Conservation (phyloP, 345 rosid genomes). For the Populus euphratica region DNA sequence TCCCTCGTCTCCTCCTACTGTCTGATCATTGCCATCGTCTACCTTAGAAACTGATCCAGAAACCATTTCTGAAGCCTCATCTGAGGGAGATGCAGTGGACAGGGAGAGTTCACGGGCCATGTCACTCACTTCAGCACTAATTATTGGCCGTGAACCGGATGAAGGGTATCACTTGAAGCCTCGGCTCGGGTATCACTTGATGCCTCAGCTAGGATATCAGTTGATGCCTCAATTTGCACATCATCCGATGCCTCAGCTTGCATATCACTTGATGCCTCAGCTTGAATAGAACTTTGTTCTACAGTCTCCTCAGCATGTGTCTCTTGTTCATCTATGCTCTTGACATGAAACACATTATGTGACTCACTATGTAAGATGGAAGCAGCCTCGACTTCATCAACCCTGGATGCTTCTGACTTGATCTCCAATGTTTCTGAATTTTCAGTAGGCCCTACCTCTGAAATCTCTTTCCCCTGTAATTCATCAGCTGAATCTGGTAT, state of each 20-base stretch:
- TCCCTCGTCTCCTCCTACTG: slow-evolving; percentile 38
- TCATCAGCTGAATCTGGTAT: slow-evolving; percentile 29
- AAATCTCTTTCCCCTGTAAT: slow-evolving; percentile 37
- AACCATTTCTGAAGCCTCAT: slow-evolving; percentile 41
- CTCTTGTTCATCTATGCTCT: slow-evolving; percentile 33
- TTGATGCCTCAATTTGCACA: slow-evolving; percentile 10
- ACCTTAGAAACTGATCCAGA: slow-evolving; percentile 38
- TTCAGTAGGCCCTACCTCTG: slow-evolving; percentile 30
- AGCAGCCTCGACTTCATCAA: slow-evolving; percentile 30
- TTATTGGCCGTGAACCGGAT: slow-evolving; percentile 32
- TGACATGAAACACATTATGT: slow-evolving; percentile 34
- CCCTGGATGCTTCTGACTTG: slow-evolving; percentile 35
- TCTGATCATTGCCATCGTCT: slow-evolving; percentile 12
- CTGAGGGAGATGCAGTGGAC: slow-evolving; percentile 36
- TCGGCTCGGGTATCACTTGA: slow-evolving; percentile 1
- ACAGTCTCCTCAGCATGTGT: slow-evolving; percentile 32
- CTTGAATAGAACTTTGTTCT: slow-evolving; percentile 31
- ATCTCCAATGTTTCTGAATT: slow-evolving; percentile 36
- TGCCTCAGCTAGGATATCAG: slow-evolving; percentile 16
- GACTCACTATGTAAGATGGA: slow-evolving; percentile 31
- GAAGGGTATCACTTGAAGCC: slow-evolving; percentile 18
- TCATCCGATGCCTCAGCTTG: slow-evolving; percentile 4
- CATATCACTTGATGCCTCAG: slow-evolving; percentile 24
- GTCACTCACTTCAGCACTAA: slow-evolving; percentile 30
- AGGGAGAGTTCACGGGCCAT: slow-evolving; percentile 34